These are phyloP conservation scores for Harringtonia lauricola DNA, from an alignment of 2,329 filamentous ascomycete species.

Conservation along the genomic window DNA sequence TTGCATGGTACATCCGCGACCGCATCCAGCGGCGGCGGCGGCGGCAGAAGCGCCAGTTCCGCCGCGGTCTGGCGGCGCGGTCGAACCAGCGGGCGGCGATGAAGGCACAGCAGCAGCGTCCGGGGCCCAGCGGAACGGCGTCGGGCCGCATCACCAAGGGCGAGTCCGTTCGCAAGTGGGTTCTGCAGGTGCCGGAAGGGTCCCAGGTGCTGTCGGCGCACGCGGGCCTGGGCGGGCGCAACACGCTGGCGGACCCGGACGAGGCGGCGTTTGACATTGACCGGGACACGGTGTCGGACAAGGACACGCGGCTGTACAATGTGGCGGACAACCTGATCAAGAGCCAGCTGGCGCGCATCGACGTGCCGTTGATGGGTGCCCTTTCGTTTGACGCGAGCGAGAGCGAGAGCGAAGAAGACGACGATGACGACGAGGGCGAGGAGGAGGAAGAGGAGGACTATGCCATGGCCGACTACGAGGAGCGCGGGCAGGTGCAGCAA, in stretches of 20 bases:
- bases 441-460: conserved; percentile 17
- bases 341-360: conserved; percentile 33
- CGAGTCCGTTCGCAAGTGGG: conserved; percentile 31
- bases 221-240: conserved; percentile 9
- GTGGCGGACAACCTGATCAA: conserved; percentile 36
- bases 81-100: background rate
- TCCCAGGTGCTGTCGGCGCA: conserved; percentile 18
- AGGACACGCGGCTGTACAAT: conserved; percentile 30
- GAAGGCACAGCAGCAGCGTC: background rate
- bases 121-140: background rate
- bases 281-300: conserved; percentile 25
- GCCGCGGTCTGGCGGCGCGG: conserved; percentile 20
- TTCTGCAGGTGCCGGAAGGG: conserved; percentile 26
- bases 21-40: conserved; percentile 31
- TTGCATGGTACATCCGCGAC: conserved; percentile 38
- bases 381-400: conserved; percentile 32
- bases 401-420: conserved; percentile 26
- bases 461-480: conserved; percentile 16
- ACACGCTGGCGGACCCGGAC: conserved; percentile 22
- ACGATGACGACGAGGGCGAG: conserved; percentile 19
- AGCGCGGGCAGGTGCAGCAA: conserved; percentile 8
- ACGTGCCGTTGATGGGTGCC: conserved; percentile 33
- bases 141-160: conserved; percentile 21
- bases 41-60: conserved; percentile 29
- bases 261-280: conserved; percentile 31